Evolutionary conservation across 2,329 filamentous ascomycete genomes (phyloP), one percentile per base, ranked within the genome.

Genomic region (Penicillium sp.): DNA sequence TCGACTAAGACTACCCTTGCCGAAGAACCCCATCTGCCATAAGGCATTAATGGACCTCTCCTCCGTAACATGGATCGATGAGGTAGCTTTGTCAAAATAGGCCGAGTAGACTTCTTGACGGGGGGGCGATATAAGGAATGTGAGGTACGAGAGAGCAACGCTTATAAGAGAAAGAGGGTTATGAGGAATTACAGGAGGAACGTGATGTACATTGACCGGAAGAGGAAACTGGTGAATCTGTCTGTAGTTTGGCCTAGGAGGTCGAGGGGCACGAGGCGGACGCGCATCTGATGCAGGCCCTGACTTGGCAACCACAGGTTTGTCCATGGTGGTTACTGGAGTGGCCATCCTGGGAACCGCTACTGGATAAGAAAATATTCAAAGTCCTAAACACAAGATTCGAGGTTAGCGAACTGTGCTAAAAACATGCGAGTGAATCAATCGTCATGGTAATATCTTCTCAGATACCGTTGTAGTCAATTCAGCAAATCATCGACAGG

Each of bases 401-500:
- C 52, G 53, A 56, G 50, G 52, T 64, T 63, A 59, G 58, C 48
- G 56, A 58, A 62, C 34, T 67, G 62, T 68, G 63, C 60, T 11
- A 61, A 44, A 44, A 46, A 56, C 52, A 61, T 32, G 40, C 50
- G n/a, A 43, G 49, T 53, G 42, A 53, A 42, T 38, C 35, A 54
- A 38, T 45, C 22, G 44, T 46, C 48, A 47, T 56, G 52, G 49
- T 62, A 39, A 51, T 57, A 58, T 74, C 80, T 80, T 82, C 83
- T 94, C 90, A 94, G 90, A 94, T 94, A 94, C 90, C 90, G 90
- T 94, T 93, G 89, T 94, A 94, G 90, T 94, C 89, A 87, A 85
- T 82, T 82, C 79, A 79, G 81, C 69, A 73, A 70, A 74, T 72
- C 78, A 81, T 74, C 62, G 78, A 75, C 75, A 74, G 71, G 73